Evolutionary conservation across 1,139 yeast genomes (phyloP).

Genomic region (Komagataea norvegica): DNA sequence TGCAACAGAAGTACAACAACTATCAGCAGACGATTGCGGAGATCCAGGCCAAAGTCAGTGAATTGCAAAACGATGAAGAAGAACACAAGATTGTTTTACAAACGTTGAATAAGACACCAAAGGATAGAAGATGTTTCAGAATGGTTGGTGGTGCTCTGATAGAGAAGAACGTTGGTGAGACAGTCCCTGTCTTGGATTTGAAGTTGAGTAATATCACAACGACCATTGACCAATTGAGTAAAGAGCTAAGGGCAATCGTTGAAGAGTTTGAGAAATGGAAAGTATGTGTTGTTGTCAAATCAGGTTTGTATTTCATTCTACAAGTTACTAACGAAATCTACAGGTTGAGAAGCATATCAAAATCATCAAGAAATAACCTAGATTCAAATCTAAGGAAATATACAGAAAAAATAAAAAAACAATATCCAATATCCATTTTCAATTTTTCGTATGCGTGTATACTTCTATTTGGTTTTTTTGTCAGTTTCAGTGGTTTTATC

Average conservation of each 20-base stretch:
- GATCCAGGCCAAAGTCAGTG: conserved; percentile 50
- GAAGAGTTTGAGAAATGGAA: conserved; percentile 66
- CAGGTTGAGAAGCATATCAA: conserved; percentile 58
- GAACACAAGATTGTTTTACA: conserved; percentile 52
- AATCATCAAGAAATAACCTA: conserved; percentile 42
- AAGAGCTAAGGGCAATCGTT: conserved; percentile 42
- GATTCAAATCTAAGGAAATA: neutral
- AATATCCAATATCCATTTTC: too few species aligned
- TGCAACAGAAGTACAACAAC: conserved; percentile 35
- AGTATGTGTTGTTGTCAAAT: too few species aligned
- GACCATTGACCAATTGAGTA: conserved; percentile 42
- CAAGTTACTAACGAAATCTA: conserved; percentile 4
- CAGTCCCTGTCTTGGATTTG: conserved; percentile 57
- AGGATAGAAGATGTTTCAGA: conserved; percentile 74
- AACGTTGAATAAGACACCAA: conserved; percentile 48
- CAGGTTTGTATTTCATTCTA: too few species aligned
- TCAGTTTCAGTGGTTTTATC: conserved; percentile 19
- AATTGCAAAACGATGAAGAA: conserved; percentile 45
- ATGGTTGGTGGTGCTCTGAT: conserved; percentile 94
- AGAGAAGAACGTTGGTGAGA: conserved; percentile 76
- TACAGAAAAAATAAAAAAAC: too few species aligned
- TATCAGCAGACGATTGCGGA: conserved; percentile 58
- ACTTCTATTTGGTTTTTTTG: conserved; percentile 24
- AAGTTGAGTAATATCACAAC: conserved; percentile 46
- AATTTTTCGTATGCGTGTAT: neutral